Percentiles rank a stretch among this genome's conserved stretches.
Conservation (phyloP, 2,329 filamentous ascomycete genomes). For the Epichloe festucae region DNA sequence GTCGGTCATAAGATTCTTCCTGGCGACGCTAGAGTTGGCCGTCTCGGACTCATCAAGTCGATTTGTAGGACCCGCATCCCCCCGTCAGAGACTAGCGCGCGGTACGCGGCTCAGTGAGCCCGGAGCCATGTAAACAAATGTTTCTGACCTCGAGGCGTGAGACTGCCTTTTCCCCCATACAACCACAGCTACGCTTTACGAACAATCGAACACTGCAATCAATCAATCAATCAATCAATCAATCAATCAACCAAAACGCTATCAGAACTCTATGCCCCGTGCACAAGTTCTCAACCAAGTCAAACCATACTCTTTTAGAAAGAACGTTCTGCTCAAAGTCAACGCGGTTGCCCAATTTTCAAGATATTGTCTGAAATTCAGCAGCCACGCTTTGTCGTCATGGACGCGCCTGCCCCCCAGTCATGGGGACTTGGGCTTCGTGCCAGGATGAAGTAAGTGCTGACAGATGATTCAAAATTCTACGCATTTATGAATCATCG, state of each 20-base stretch:
- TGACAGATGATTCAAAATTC: neutral
- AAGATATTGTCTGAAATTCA: slow-evolving; percentile 2
- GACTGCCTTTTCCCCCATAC: neutral
- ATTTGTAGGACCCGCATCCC: neutral
- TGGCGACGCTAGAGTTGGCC: too few relatives aligned
- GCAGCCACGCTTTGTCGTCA: slow-evolving; percentile 6
- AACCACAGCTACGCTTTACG: slow-evolving; percentile 3
- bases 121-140: slow-evolving; percentile 5
- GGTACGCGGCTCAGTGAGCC: neutral
- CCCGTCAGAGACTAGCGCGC: slow-evolving; percentile 1
- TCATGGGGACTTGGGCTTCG: slow-evolving; percentile 8
- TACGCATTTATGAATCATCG: too few relatives aligned
- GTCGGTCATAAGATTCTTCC: too few relatives aligned
- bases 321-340: neutral
- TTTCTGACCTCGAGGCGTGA: neutral
- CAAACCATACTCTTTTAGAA: neutral
- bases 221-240: too few relatives aligned
- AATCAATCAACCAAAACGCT: slow-evolving; percentile 1
- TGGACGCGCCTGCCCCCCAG: slow-evolving; percentile 10
- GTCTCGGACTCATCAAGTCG: too few relatives aligned
- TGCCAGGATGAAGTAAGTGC: slow-evolving; percentile 8
- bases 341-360: slow-evolving; percentile 6
- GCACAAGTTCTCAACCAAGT: neutral
- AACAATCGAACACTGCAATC: neutral
- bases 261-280: slow-evolving; percentile 3